Base-by-base conservation (phyloP, 1,284 basidiomycete species). In the Puccinia novopanici region DNA sequence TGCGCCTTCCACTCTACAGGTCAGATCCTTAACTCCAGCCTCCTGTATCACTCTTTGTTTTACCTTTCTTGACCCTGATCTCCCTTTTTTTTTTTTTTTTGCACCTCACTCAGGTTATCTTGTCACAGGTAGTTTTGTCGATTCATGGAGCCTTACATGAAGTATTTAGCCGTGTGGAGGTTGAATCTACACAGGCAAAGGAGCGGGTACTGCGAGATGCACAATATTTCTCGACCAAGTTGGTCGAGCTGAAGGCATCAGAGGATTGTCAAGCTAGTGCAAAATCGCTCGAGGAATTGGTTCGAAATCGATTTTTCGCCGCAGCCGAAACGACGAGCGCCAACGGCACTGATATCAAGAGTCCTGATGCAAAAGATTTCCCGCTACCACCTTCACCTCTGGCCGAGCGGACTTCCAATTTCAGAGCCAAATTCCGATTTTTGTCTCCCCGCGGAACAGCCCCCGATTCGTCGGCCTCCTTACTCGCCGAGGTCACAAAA, bases 51-150 rank as follows among this genome's bases (percentile, higher is more conserved):
- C 55, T 13, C 19, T 52, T 22, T 54, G 50, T 75, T 70, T 40
- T 37, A 22, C 57, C 0, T 15, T 50, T 40, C n/a, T 40, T 61
- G 15, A 63, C 34, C n/a, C 54, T 24, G 45, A 52, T 54, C 45
- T 13, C 19, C 48, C 48, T 77, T 65, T 65, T 76, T 77, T 71
- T 81, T 82, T 82, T 55, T 67, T 37, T 65, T 48, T 57, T 67
- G 34, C 59, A 34, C 24, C 22, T 59, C 57, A 13, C 59, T 3
- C 34, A 95, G 92, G 90, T 89, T 84, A 93, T 98, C 84, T 95
- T 96, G 92, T 90, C 91, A 45, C 93, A 95, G 85, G 94, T 97
- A 19, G 91, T 95, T 82, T 91, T 91, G 30, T 91, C 92, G n/a
- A 94, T 96, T 85, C 94, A 94, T 85, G 91, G 92, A 85, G 90